These are phyloP conservation scores for Phytopythium chamaehyphon DNA, from an alignment of 352 stramenopile genomes.

Conservation along the genomic window DNA sequence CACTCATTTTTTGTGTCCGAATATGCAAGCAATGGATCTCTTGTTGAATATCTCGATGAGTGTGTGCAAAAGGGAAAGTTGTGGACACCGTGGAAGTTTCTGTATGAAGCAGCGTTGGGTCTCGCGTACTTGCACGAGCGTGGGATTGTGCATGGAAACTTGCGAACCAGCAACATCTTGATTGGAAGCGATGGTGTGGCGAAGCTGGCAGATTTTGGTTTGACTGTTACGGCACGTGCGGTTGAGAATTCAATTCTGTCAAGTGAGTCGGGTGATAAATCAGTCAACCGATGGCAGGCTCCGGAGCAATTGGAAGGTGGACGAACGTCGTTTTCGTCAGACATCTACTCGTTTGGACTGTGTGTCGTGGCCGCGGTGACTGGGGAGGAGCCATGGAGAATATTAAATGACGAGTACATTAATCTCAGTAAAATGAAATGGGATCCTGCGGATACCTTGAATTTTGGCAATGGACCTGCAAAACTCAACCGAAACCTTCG, in stretches of 20 bases:
- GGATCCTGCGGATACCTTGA: too few species aligned
- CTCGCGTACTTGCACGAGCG: conserved; percentile 25
- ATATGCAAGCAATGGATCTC: conserved; percentile 8
- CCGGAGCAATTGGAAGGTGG: too few species aligned
- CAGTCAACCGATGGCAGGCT: neutral
- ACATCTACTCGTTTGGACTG: too few species aligned
- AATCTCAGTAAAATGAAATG: too few species aligned
- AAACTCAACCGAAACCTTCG: too few species aligned
- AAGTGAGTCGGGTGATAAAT: neutral
- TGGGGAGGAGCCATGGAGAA: too few species aligned
- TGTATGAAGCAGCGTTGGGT: conserved; percentile 21
- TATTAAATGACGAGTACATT: too few species aligned
- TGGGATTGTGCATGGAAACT: conserved; percentile 12
- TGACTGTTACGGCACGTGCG: neutral
- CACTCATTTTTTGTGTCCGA: conserved; percentile 11
- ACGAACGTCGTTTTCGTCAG: too few species aligned
- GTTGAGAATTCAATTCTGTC: neutral
- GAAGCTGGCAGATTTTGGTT: conserved; percentile 8
- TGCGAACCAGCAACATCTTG: conserved; percentile 8
- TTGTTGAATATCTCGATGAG: conserved; percentile 6
- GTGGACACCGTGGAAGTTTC: conserved; percentile 2
- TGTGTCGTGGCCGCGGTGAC: too few species aligned
- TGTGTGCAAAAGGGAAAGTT: neutral
- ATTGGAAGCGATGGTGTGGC: conserved; percentile 8
- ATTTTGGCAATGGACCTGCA: too few species aligned